phyloP scores from a whole-genome alignment of 169 alveolate genomes.

The Plasmodium fragile region DNA sequence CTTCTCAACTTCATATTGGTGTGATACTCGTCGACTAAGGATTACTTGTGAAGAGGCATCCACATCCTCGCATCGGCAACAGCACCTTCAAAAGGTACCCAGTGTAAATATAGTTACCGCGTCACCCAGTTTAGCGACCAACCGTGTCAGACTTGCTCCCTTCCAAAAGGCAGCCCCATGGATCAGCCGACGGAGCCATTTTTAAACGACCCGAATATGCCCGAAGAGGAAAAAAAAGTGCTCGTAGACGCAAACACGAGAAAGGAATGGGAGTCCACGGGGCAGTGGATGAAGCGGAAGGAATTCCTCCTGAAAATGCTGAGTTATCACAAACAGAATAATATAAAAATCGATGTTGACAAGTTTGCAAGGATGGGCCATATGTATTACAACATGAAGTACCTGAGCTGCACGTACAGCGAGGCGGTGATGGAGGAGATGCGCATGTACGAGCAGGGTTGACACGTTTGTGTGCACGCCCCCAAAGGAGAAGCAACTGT shows the following conservation, averaged over 20 bases:
- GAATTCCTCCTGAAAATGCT: conserved; percentile 75
- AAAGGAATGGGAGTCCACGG: conserved; percentile 73
- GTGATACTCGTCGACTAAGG: not conserved
- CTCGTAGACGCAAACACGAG: conserved; percentile 45
- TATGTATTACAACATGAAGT: conserved; percentile 71
- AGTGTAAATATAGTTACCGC: not conserved
- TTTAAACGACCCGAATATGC: conserved; percentile 2
- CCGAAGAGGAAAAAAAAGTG: conserved; percentile 52
- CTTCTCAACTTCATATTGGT: not conserved
- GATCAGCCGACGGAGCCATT: not conserved
- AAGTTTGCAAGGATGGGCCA: conserved; percentile 76
- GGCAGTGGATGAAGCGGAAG: conserved; percentile 72
- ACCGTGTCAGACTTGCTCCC: not conserved
- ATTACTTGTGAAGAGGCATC: not conserved
- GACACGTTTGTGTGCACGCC: not conserved
- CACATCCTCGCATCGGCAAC: not conserved
- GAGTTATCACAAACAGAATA: conserved; percentile 53
- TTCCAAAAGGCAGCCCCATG: not conserved
- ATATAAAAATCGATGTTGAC: conserved; percentile 53
- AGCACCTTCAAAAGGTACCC: not conserved
- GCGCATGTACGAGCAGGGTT: conserved; percentile 33
- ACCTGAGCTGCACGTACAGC: conserved; percentile 49
- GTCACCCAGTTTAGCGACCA: not conserved
- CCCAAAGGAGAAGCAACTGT: not conserved
- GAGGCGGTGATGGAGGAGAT: conserved; percentile 35